A percentile compares a stretch with the other conserved stretches of the same genome.
These are phyloP conservation scores for Pseudogymnoascus sp. DNA, from an alignment of 2,329 filamentous ascomycete genomes.

Conservation along the genomic window DNA sequence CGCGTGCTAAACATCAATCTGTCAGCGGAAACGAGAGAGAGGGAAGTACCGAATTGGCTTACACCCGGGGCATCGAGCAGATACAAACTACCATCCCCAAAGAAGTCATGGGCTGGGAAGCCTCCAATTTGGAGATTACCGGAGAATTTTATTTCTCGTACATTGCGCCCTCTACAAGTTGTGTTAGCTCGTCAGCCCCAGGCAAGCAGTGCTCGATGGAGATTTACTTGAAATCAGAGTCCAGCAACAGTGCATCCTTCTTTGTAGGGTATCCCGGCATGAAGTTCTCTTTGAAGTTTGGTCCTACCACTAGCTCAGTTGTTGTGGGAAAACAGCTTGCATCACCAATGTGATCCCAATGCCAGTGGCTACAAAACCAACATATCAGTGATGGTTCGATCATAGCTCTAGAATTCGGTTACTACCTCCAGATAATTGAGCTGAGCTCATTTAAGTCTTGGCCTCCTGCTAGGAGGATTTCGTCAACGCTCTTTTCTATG, in stretches of 20 bases:
- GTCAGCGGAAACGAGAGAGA: not conserved
- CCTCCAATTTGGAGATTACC: conserved; percentile 31
- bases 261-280: conserved; percentile 34
- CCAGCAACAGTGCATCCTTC: conserved; percentile 27
- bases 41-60: not conserved
- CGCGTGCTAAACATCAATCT: conserved; percentile 27
- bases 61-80: conserved; percentile 41
- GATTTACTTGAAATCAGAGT: conserved; percentile 28
- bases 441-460: conserved; percentile 28
- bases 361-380: conserved; percentile 23
- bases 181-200: conserved; percentile 28
- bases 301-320: conserved; percentile 35
- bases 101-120: conserved; percentile 43
- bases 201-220: not conserved
- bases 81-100: conserved; percentile 48
- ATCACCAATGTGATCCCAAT: conserved; percentile 33
- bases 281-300: conserved; percentile 32
- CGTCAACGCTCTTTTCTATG: conserved; percentile 24
- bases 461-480: conserved; percentile 29
- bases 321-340: conserved; percentile 32
- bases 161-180: conserved; percentile 17
- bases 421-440: conserved; percentile 27
- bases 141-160: conserved; percentile 17
- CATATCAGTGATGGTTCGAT: not conserved
- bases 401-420: not conserved